Conservation (phyloP, 2,329 filamentous ascomycete species). For the Cryphonectria japonica region DNA sequence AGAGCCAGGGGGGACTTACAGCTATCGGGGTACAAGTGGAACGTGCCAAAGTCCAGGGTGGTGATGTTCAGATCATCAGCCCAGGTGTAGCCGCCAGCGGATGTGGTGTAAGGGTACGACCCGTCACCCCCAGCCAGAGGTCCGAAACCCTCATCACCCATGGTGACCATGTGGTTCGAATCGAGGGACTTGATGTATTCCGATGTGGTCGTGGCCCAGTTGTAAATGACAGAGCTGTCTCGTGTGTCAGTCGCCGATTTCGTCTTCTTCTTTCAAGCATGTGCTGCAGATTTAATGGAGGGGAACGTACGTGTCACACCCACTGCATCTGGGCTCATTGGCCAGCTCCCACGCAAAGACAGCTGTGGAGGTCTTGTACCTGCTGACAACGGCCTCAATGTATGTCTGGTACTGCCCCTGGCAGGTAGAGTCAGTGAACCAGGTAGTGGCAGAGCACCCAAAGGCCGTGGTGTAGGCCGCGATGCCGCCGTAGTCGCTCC, state of each 20-base stretch:
- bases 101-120: slow-evolving; percentile 54
- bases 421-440: slow-evolving; percentile 58
- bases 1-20: slow-evolving; percentile 19
- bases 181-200: slow-evolving; percentile 69
- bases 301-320: slow-evolving; percentile 48
- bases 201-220: slow-evolving; percentile 62
- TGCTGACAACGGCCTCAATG: slow-evolving; percentile 51
- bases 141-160: slow-evolving; percentile 61
- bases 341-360: slow-evolving; percentile 60
- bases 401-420: slow-evolving; percentile 61
- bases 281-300: too few relatives aligned
- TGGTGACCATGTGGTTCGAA: slow-evolving; percentile 63
- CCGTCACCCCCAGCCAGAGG: slow-evolving; percentile 48
- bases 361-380: slow-evolving; percentile 51
- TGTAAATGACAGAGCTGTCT: slow-evolving; percentile 50
- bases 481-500: slow-evolving; percentile 70
- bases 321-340: slow-evolving; percentile 61
- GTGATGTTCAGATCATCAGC: slow-evolving; percentile 53
- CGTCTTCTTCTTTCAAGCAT: too few relatives aligned
- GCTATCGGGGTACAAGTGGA: slow-evolving; percentile 51
- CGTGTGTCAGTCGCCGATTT: neutral
- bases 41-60: slow-evolving; percentile 58
- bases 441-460: slow-evolving; percentile 55
- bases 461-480: slow-evolving; percentile 62
- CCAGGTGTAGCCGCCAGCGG: slow-evolving; percentile 55